These are phyloP conservation scores for Paecilomyces niveus DNA, from an alignment of 2,329 filamentous ascomycete genomes.

Conservation along the genomic window DNA sequence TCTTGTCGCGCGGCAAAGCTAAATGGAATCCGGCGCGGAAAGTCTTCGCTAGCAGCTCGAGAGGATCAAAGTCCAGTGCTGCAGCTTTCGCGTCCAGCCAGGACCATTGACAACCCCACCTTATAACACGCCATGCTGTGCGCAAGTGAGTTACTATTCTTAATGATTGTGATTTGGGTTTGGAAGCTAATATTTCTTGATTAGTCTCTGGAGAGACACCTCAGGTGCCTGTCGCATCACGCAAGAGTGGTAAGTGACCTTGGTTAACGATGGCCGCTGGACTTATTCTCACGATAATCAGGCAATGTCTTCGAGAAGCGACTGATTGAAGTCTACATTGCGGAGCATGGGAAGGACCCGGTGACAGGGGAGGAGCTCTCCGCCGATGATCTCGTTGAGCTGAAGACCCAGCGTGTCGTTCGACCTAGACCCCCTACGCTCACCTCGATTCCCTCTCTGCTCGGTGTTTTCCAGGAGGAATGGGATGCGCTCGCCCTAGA, in stretches of 20 bases:
- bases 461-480: conserved; percentile 94
- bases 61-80: conserved; percentile 27
- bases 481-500: conserved; percentile 93
- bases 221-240: conserved; percentile 87
- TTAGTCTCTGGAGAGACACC: conserved; percentile 94
- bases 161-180: conserved; percentile 2
- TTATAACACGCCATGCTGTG: conserved; percentile 47
- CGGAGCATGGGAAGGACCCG: conserved; percentile 87
- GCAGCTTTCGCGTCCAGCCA: conserved; percentile 22
- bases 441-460: conserved; percentile 90
- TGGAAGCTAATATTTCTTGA: conserved; percentile 12
- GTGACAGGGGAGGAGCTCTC: conserved; percentile 79
- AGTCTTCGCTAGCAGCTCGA: conserved; percentile 12
- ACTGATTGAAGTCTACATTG: conserved; percentile 89
- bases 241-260: conserved; percentile 70
- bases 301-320: conserved; percentile 92
- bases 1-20: conserved; percentile 22
- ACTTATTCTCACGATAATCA: conserved; percentile 33
- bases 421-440: conserved; percentile 85
- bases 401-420: conserved; percentile 77
- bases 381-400: conserved; percentile 75
- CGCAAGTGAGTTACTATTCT: conserved; percentile 52
- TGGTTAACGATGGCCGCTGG: conserved; percentile 6
- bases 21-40: conserved; percentile 19
- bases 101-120: conserved; percentile 12